Base-by-base conservation (phyloP, 805 yeast species). In the Priceomyces carsonii region DNA sequence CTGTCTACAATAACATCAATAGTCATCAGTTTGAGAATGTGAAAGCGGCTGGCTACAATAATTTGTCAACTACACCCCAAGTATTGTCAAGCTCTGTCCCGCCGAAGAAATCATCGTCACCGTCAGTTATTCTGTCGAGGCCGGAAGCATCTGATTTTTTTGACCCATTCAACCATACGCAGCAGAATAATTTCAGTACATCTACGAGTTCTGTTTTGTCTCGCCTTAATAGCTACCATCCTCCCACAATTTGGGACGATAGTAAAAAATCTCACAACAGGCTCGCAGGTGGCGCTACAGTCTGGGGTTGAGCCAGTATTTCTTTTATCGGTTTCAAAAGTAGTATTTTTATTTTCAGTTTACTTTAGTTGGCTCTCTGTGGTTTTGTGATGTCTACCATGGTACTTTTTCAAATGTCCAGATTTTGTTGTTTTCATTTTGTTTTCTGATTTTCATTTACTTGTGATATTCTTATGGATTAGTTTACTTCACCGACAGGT, bases 191-290 rank as follows among this genome's bases (percentile, higher is more conserved):
- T 16, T 17, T 31, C 16, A 32, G 23, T 29, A 18, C 42, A 8
- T 18, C 35, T 26, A 25, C 33, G n/a, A 32, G 21, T 17, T 26
- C 29, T 5, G 32, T 16, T 8, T 31, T 31, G 29, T 27, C 26
- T 18, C 12, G 22, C 2, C 25, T 29, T n/a, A 22, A 30, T 21
- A 25, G 22, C 14, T 14, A 12, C 8, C 19, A 6, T 3, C 14
- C 38, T 9, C 20, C 38, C 18, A 56, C 47, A 35, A 57, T 59
- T 25, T 59, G 64, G 64, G 55, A 59, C 8, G 46, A 42, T 30
- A 36, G 17, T 9, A 15, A 19, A 8, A 18, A 9, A 13, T 29
- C 33, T 29, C 22, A 19, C 16, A 24, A 27, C 9, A 20, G 31
- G 12, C 26, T 35, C 16, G 26, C 31, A 8, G 43, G 40, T 13